Conservation (phyloP, 768 basidiomycete genomes). For the Saitozyma sp. region DNA sequence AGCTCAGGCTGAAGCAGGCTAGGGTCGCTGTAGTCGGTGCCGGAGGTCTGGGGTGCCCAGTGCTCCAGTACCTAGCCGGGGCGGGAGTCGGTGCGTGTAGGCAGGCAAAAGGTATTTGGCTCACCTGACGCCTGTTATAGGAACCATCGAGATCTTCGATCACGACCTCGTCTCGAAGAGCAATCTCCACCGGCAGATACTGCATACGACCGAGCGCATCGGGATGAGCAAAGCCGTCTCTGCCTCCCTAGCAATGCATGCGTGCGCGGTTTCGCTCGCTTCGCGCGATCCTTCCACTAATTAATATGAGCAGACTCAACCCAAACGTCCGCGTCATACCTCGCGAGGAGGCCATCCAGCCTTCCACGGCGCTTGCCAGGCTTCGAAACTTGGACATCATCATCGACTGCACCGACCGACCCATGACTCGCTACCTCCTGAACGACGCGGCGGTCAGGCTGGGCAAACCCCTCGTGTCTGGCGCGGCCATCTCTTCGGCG, state of each 20-base stretch:
- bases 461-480: constrained; percentile 80
- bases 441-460: constrained; percentile 79
- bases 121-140: constrained; percentile 54
- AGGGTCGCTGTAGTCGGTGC: constrained; percentile 87
- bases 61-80: constrained; percentile 87
- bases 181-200: constrained; percentile 89
- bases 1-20: constrained; percentile 73
- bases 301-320: constrained; percentile 63
- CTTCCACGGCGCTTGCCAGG: constrained; percentile 60
- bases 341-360: constrained; percentile 59
- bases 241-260: constrained; percentile 67
- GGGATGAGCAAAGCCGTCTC: constrained; percentile 80
- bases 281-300: neutral
- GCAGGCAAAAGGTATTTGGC: neutral
- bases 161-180: constrained; percentile 83
- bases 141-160: constrained; percentile 80
- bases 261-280: constrained; percentile 55
- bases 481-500: constrained; percentile 68
- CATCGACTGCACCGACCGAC: constrained; percentile 93
- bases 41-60: constrained; percentile 94
- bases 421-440: constrained; percentile 85
- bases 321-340: constrained; percentile 65
- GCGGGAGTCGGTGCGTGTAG: constrained; percentile 78
- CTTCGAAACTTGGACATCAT: constrained; percentile 70
- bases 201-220: constrained; percentile 71